Evolutionary conservation across 257 asterid species (phyloP).

Genomic region (Solanum corneliomulleri): DNA sequence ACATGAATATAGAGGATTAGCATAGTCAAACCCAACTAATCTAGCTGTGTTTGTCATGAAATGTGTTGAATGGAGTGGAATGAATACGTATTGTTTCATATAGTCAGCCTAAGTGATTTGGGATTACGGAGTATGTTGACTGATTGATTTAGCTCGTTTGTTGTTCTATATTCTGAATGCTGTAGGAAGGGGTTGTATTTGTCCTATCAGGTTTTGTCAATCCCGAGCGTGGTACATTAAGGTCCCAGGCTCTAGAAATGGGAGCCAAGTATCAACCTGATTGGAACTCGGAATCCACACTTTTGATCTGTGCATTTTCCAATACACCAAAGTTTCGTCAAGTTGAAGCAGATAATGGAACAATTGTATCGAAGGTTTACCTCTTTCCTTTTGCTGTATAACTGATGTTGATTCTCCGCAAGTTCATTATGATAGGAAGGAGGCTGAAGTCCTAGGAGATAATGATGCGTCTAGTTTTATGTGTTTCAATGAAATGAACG

Average conservation of each 20-base stretch:
- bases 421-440: not conserved
- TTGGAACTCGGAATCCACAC: conserved; percentile 77
- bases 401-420: not conserved
- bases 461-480: not conserved
- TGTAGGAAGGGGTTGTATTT: conserved; percentile 78
- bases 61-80: not conserved
- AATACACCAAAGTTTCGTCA: conserved; percentile 90
- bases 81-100: not conserved
- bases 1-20: not conserved
- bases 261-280: conserved; percentile 90
- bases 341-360: conserved; percentile 81
- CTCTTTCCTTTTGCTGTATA: not conserved
- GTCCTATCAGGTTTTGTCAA: conserved; percentile 91
- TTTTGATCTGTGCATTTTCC: conserved; percentile 70
- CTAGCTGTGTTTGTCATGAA: not conserved
- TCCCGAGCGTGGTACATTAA: conserved; percentile 67
- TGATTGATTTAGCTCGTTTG: not conserved
- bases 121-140: not conserved
- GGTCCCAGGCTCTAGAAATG: conserved; percentile 90
- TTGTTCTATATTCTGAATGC: not conserved
- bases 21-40: not conserved
- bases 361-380: conserved; percentile 72
- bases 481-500: not conserved
- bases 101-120: not conserved
- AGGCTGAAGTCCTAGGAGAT: not conserved